Evolutionary conservation across 768 basidiomycete genomes (phyloP).

Genomic region (Boletellus ananas): DNA sequence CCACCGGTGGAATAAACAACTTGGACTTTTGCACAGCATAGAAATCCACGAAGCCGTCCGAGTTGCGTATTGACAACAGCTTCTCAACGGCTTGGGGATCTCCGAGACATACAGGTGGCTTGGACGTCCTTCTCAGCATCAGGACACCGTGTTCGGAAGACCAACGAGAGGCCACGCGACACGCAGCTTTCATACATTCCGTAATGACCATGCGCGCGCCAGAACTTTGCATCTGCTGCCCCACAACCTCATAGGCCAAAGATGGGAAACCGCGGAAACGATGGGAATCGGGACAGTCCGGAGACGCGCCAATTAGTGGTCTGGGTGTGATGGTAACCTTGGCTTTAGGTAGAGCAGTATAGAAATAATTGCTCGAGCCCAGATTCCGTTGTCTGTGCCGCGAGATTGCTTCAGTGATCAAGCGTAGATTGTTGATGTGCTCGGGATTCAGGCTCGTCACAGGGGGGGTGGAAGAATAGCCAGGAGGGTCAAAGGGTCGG

Average conservation of each 20-base stretch:
- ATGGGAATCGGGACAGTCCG: conserved; percentile 27
- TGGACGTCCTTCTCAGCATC: conserved; percentile 54
- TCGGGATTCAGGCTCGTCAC: conserved; percentile 7
- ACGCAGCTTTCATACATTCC: conserved; percentile 81
- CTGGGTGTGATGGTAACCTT: conserved; percentile 27
- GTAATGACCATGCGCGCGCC: conserved; percentile 60
- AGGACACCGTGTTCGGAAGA: conserved; percentile 56
- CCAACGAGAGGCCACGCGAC: conserved; percentile 71
- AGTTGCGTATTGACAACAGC: conserved; percentile 47
- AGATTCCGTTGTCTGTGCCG: conserved; percentile 24
- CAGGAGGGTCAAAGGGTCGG: conserved; percentile 21
- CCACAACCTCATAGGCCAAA: conserved; percentile 43
- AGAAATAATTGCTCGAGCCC: conserved; percentile 20
- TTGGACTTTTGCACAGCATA: conserved; percentile 33
- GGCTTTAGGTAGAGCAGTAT: conserved; percentile 23
- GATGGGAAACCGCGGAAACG: conserved; percentile 49
- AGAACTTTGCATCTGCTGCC: conserved; percentile 18
- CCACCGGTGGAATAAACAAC: conserved; percentile 34
- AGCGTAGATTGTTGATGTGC: conserved; percentile 28
- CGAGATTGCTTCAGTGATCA: conserved; percentile 29
- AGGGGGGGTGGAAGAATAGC: background rate
- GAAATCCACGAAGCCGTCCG: conserved; percentile 42
- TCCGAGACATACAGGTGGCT: conserved; percentile 28
- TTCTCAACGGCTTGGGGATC: conserved; percentile 37
- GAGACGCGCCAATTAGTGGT: conserved; percentile 31